These are phyloP conservation scores for Trichosanthes truncata DNA, from an alignment of 306 rosid species.

Conservation along the genomic window DNA sequence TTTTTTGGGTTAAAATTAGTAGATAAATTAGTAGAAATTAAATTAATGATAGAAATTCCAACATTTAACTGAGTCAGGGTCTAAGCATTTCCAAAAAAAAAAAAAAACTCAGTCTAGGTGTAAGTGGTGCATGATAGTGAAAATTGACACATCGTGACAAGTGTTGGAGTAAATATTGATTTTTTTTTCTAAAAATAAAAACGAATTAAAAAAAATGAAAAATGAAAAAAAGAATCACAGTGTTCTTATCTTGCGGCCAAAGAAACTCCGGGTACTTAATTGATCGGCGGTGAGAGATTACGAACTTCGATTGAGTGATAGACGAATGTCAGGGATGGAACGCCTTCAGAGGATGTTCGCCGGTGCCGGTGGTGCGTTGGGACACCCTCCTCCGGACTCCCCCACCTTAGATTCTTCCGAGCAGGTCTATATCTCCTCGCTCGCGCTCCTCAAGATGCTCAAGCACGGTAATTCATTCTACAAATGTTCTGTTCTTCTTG, in stretches of 20 bases:
- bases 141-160: too few relatives aligned
- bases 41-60: too few relatives aligned
- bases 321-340: constrained; percentile 59
- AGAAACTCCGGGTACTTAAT: background rate
- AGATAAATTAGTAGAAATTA: too few relatives aligned
- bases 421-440: constrained; percentile 82
- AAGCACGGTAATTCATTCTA: constrained; percentile 51
- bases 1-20: too few relatives aligned
- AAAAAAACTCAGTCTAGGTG: too few relatives aligned
- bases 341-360: constrained; percentile 88
- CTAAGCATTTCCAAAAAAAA: too few relatives aligned
- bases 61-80: too few relatives aligned
- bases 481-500: background rate
- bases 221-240: background rate
- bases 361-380: constrained; percentile 83
- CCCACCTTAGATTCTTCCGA: constrained; percentile 85
- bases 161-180: too few relatives aligned
- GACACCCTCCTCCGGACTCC: constrained; percentile 84
- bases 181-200: too few relatives aligned
- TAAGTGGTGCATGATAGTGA: too few relatives aligned
- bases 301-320: background rate
- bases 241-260: background rate
- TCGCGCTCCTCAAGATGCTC: constrained; percentile 86
- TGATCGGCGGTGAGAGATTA: constrained; percentile 6
- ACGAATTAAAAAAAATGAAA: too few relatives aligned